These are phyloP conservation scores for Centella asiatica DNA, from an alignment of 129 eudicot species.

Conservation along the genomic window DNA sequence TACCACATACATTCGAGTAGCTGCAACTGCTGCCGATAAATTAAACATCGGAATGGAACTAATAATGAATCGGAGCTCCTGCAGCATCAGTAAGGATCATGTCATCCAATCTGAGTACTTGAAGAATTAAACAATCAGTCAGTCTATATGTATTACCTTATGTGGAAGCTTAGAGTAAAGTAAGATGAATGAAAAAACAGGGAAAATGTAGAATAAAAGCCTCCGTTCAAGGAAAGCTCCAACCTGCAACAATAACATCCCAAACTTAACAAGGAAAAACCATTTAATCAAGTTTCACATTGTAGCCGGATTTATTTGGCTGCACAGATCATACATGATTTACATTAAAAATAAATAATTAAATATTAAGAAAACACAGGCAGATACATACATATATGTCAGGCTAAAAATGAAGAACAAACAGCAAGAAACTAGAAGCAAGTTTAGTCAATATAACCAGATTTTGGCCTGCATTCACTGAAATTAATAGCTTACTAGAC, in stretches of 20 bases:
- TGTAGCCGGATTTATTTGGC: neutral
- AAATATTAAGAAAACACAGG: neutral
- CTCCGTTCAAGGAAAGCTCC: slow-evolving; percentile 82
- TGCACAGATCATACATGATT: neutral
- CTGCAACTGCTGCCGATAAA: slow-evolving; percentile 85
- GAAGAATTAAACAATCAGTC: slow-evolving; percentile 8
- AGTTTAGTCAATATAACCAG: no score
- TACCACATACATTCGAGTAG: slow-evolving; percentile 71
- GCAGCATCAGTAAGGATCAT: slow-evolving; percentile 21
- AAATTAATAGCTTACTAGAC: neutral
- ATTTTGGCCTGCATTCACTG: neutral
- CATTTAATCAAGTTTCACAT: neutral
- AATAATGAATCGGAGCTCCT: slow-evolving; percentile 97
- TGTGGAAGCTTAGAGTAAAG: slow-evolving; percentile 98
- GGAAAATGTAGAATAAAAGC: slow-evolving; percentile 51
- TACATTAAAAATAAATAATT: neutral
- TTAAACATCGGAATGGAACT: slow-evolving; percentile 88
- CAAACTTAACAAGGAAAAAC: neutral
- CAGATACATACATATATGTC: no score
- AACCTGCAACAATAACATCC: slow-evolving; percentile 46
- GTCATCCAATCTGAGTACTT: neutral
- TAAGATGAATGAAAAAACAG: slow-evolving; percentile 69
- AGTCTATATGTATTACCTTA: slow-evolving; percentile 51
- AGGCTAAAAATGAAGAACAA: no score
- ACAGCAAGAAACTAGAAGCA: no score